phyloP scores from a whole-genome alignment of 2,329 filamentous ascomycete genomes.

The Penicillium sp. region DNA sequence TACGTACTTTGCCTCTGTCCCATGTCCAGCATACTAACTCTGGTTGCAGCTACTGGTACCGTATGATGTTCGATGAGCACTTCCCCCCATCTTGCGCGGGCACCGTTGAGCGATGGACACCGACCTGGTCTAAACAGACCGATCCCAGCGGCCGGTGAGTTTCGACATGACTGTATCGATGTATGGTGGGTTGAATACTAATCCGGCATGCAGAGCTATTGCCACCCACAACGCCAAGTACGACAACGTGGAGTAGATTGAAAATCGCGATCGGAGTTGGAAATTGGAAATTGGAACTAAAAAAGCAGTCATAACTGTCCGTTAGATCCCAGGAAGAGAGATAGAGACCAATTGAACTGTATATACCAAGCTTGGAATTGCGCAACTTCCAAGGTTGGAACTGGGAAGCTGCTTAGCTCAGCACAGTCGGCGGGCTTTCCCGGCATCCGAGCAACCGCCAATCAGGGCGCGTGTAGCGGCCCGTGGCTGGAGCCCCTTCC shows the following conservation, averaged over 20 bases:
- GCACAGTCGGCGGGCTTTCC: conserved; percentile 35
- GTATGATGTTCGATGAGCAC: conserved; percentile 97
- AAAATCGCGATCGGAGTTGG: conserved; percentile 10
- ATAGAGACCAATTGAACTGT: too few species aligned
- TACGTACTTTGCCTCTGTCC: conserved; percentile 47
- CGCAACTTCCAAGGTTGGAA: too few species aligned
- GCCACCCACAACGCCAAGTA: conserved; percentile 74
- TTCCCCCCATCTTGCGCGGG: conserved; percentile 88
- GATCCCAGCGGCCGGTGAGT: conserved; percentile 86
- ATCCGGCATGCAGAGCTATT: conserved; percentile 61
- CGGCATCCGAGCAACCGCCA: conserved; percentile 33
- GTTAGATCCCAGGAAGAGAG: too few species aligned
- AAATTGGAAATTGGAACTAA: too few species aligned
- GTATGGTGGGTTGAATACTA: conserved; percentile 8
- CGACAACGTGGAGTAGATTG: conserved; percentile 45
- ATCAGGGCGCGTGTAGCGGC: conserved; percentile 31
- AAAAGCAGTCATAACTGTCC: too few species aligned
- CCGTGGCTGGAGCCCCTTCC: conserved; percentile 35
- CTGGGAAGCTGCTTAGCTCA: too few species aligned
- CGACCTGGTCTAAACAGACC: conserved; percentile 93
- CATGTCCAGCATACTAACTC: conserved; percentile 17
- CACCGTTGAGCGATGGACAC: conserved; percentile 94
- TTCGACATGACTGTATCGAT: not conserved
- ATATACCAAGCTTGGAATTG: conserved; percentile 15
- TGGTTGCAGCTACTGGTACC: conserved; percentile 79